phyloP scores from a whole-genome alignment of 345 rosid genomes.

The Brassica napus region Da-Ae NC_063442.1:41396001-41396500 shows the following conservation, averaged over 20 bases:
- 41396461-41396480: not conserved
- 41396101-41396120: conserved; percentile 57
- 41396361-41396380: no score
- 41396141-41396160: conserved; percentile 71
- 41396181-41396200: conserved; percentile 63
- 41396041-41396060: conserved; percentile 67
- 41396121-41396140: conserved; percentile 59
- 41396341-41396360: not conserved
- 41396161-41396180: conserved; percentile 69
- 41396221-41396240: conserved; percentile 58
- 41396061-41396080: conserved; percentile 53
- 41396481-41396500: not conserved
- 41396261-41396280: conserved; percentile 42
- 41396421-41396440: not conserved
- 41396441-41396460: not conserved
- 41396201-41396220: conserved; percentile 55
- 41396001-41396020: no score
- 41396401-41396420: no score
- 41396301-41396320: not conserved
- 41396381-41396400: no score
- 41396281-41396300: not conserved
- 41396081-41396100: conserved; percentile 56
- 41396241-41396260: conserved; percentile 67
- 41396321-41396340: not conserved
- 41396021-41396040: no score